phyloP scores from a whole-genome alignment of 139 green algal species.

The Micractinium conductrix region DNA sequence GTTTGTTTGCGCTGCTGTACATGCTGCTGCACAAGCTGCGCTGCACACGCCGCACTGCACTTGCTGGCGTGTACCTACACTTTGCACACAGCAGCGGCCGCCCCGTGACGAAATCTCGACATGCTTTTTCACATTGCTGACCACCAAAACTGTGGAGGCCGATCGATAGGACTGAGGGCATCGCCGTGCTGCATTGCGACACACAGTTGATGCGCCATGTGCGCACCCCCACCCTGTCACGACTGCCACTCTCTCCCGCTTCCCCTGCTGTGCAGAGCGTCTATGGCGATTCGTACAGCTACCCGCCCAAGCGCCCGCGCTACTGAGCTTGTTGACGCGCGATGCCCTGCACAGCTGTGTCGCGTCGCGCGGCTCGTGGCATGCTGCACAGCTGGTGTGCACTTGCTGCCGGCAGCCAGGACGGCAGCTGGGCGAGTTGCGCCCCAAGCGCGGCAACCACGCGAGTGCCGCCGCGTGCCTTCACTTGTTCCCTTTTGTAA shows the following conservation, averaged over 20 bases:
- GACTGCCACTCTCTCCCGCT: not conserved
- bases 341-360: no score
- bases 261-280: not conserved
- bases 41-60: not conserved
- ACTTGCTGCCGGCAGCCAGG: not conserved
- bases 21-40: no score
- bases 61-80: not conserved
- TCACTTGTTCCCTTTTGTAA: not conserved
- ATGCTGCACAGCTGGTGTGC: not conserved
- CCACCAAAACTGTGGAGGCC: not conserved
- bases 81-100: not conserved
- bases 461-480: no score
- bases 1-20: not conserved
- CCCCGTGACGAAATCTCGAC: conserved; percentile 1
- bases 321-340: no score
- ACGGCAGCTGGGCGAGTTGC: no score
- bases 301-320: conserved; percentile 28
- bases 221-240: not conserved
- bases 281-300: not conserved
- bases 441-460: no score
- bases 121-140: conserved; percentile 6
- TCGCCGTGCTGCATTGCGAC: not conserved
- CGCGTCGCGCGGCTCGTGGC: no score
- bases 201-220: not conserved
- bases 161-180: conserved; percentile 32